A percentile compares a stretch with the other conserved stretches of the same genome.
These are phyloP conservation scores for Ogataea parapolymorpha DNA, from an alignment of 805 yeast genomes.

Conservation along the genomic window DNA sequence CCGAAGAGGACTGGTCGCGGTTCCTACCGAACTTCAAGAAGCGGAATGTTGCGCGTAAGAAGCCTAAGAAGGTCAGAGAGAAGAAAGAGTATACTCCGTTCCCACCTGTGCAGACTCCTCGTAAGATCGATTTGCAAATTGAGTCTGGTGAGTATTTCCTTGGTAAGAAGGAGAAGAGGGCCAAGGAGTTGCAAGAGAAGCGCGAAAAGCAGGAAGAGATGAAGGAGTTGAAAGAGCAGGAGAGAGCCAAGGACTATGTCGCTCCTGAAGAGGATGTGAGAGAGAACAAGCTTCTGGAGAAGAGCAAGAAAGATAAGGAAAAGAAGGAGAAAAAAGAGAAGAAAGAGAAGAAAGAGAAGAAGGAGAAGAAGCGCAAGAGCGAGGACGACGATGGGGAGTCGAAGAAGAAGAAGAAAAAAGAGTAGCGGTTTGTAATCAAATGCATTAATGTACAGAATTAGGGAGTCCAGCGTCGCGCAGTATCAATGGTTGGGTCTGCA, in stretches of 20 bases:
- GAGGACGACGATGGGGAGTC: conserved; percentile 17
- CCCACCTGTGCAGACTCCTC: conserved; percentile 97
- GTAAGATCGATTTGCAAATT: conserved; percentile 95
- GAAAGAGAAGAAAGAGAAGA: conserved; percentile 18
- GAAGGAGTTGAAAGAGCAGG: conserved; percentile 60
- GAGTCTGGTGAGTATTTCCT: conserved; percentile 98
- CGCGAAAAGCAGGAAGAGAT: conserved; percentile 72
- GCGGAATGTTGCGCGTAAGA: conserved; percentile 91
- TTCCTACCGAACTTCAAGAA: conserved; percentile 96
- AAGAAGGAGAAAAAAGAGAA: conserved; percentile 29
- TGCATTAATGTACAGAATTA: conserved; percentile 4
- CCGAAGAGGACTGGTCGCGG: conserved; percentile 94
- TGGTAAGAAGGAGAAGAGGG: conserved; percentile 77
- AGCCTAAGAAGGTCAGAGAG: conserved; percentile 62
- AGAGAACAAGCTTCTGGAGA: conserved; percentile 34
- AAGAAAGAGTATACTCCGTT: conserved; percentile 92
- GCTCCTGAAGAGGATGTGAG: conserved; percentile 74
- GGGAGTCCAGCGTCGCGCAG: conserved; percentile 19
- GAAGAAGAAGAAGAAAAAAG: conserved; percentile 15
- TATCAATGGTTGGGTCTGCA: conserved; percentile 15
- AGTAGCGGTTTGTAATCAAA: background rate
- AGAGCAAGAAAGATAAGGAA: conserved; percentile 29
- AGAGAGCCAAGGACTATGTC: conserved; percentile 71
- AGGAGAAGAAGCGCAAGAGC: conserved; percentile 31
- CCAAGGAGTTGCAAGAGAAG: conserved; percentile 69